phyloP scores from a whole-genome alignment of 371 early-diverging fungal species.

The Syncephalis plumigaleata region DNA sequence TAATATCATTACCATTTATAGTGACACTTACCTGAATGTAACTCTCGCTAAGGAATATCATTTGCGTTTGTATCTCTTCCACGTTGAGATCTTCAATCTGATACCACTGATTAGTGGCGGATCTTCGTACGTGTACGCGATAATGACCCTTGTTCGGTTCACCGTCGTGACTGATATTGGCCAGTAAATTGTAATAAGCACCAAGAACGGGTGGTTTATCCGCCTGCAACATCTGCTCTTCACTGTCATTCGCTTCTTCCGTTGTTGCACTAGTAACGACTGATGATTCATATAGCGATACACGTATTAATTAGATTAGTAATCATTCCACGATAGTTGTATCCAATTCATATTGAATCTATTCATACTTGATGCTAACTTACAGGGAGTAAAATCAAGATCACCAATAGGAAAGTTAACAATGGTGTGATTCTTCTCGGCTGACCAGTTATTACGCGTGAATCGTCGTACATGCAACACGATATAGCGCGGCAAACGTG shows the following conservation, averaged over 20 bases:
- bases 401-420: slow-evolving; percentile 88
- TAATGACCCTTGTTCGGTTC: slow-evolving; percentile 55
- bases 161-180: slow-evolving; percentile 87
- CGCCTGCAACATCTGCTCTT: slow-evolving; percentile 10
- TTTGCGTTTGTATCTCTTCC: slow-evolving; percentile 84
- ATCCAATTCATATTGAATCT: too few relatives aligned
- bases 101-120: slow-evolving; percentile 82
- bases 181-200: slow-evolving; percentile 67
- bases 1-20: neutral
- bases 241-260: slow-evolving; percentile 5
- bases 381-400: slow-evolving; percentile 32
- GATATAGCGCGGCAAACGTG: slow-evolving; percentile 63
- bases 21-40: slow-evolving; percentile 63
- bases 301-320: too few relatives aligned
- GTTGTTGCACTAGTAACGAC: slow-evolving; percentile 28
- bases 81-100: slow-evolving; percentile 87
- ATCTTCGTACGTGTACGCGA: slow-evolving; percentile 63
- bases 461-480: slow-evolving; percentile 88
- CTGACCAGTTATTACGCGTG: slow-evolving; percentile 67
- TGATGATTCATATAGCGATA: too few relatives aligned
- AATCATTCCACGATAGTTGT: too few relatives aligned
- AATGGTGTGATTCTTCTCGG: slow-evolving; percentile 93
- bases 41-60: slow-evolving; percentile 83
- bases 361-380: neutral
- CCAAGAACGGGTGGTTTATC: slow-evolving; percentile 11